A percentile compares a stretch with the other conserved stretches of the same genome.
Conservation (phyloP, 2,329 filamentous ascomycete genomes). For the Epichloe aotearoae region DNA sequence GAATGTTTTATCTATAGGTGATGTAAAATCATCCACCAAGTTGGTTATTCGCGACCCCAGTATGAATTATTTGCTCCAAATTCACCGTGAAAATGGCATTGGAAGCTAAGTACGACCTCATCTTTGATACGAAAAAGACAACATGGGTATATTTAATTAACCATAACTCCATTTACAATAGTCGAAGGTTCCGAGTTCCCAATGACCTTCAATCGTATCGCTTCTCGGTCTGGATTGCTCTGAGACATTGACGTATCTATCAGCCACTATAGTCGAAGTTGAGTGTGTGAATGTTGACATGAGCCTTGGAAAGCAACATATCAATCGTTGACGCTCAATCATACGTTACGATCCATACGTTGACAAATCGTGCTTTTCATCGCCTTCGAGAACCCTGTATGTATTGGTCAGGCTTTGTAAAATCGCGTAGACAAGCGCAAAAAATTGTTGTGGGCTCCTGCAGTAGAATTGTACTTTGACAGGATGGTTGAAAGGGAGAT, state of each 20-base stretch:
- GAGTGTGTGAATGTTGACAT: not conserved
- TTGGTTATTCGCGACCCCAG: not conserved
- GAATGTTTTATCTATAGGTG: not conserved
- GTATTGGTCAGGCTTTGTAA: slow-evolving; percentile 1
- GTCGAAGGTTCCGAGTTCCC: not conserved
- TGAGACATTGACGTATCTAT: not conserved
- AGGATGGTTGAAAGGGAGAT: not conserved
- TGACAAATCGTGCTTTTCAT: slow-evolving; percentile 40
- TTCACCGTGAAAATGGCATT: not conserved
- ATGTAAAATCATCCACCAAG: not conserved
- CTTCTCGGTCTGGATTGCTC: not conserved
- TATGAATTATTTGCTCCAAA: not conserved
- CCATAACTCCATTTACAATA: not conserved
- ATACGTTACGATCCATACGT: slow-evolving; percentile 20
- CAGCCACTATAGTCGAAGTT: not conserved
- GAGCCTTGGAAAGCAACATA: not conserved
- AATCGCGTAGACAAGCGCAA: not conserved
- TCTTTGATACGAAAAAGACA: not conserved
- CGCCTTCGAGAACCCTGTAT: slow-evolving; percentile 37
- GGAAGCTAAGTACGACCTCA: not conserved
- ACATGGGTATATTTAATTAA: not conserved
- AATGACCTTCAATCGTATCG: not conserved
- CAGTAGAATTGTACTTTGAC: not conserved
- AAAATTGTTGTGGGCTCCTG: not conserved
- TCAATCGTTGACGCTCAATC: not conserved